phyloP scores from a whole-genome alignment of 768 basidiomycete species.

The Fomitopsis serialis region DNA sequence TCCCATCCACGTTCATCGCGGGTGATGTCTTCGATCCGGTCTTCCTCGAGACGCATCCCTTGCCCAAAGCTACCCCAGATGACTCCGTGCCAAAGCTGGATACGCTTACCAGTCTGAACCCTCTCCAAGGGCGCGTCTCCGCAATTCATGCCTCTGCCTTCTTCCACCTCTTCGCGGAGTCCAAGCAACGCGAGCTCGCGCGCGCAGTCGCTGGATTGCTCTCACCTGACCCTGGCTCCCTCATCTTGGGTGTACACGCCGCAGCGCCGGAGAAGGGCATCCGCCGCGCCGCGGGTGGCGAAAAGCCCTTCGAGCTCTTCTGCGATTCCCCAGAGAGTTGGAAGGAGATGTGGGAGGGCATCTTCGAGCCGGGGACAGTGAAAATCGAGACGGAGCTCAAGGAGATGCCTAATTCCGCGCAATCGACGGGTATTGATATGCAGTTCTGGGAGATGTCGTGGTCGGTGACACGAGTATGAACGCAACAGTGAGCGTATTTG shows the following conservation, averaged over 20 bases:
- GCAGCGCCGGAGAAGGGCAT: constrained; percentile 29
- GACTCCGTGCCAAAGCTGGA: constrained; percentile 19
- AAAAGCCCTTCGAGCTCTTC: constrained; percentile 19
- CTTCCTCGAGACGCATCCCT: constrained; percentile 29
- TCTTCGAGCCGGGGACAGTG: constrained; percentile 30
- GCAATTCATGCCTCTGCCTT: constrained; percentile 41
- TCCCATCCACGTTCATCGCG: constrained; percentile 45
- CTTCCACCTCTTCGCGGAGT: constrained; percentile 39
- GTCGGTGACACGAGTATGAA: background rate
- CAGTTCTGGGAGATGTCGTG: background rate
- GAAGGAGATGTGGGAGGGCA: constrained; percentile 31
- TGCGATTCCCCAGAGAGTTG: constrained; percentile 33
- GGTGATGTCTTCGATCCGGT: constrained; percentile 47
- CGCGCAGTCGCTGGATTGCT: constrained; percentile 35
- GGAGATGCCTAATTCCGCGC: background rate
- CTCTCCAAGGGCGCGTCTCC: constrained; percentile 1
- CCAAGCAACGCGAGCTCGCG: constrained; percentile 38
- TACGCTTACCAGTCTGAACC: constrained; percentile 36
- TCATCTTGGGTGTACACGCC: constrained; percentile 39
- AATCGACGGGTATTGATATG: background rate
- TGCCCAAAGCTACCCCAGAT: background rate
- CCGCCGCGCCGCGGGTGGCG: background rate
- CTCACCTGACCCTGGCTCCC: constrained; percentile 35
- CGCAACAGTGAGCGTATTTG: no score
- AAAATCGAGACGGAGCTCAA: constrained; percentile 17